These are phyloP conservation scores for Nicotiana noctiflora DNA, from an alignment of 257 asterid genomes.

Conservation along the genomic window DNA sequence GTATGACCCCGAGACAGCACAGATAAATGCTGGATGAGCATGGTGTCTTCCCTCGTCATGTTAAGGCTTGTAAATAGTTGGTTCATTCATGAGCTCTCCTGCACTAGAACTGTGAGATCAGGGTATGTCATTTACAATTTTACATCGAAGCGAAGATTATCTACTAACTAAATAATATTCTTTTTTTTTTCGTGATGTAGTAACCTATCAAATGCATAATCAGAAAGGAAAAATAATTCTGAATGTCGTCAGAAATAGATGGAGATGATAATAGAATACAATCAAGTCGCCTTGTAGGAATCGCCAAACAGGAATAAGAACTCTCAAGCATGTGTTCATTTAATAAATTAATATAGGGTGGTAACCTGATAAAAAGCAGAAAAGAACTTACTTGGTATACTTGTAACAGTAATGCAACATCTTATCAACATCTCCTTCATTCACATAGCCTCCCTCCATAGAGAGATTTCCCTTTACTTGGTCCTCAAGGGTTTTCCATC, in stretches of 20 bases:
- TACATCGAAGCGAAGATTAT: neutral
- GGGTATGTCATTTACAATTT: neutral
- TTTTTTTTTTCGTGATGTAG: neutral
- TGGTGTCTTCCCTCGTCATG: neutral
- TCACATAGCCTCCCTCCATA: conserved; percentile 28
- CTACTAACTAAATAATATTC: neutral
- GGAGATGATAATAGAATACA: neutral
- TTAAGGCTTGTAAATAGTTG: neutral
- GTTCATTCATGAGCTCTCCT: neutral
- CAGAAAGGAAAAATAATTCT: neutral
- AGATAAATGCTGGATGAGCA: neutral
- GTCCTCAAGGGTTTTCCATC: conserved; percentile 48
- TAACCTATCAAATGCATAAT: neutral
- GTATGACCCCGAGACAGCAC: neutral
- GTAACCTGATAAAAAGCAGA: neutral
- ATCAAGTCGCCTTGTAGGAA: neutral
- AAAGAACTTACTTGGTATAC: conserved; percentile 6
- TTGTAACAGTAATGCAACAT: conserved; percentile 39
- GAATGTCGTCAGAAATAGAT: neutral
- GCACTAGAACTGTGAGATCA: neutral
- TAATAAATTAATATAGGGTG: neutral
- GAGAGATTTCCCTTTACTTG: conserved; percentile 19
- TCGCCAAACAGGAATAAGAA: neutral
- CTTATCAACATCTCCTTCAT: conserved; percentile 53
- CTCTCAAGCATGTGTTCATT: neutral